A percentile compares a stretch with the other conserved stretches of the same genome.
These are phyloP conservation scores for Beauveria sp. DNA, from an alignment of 2,329 filamentous ascomycete species.

Conservation along the genomic window DNA sequence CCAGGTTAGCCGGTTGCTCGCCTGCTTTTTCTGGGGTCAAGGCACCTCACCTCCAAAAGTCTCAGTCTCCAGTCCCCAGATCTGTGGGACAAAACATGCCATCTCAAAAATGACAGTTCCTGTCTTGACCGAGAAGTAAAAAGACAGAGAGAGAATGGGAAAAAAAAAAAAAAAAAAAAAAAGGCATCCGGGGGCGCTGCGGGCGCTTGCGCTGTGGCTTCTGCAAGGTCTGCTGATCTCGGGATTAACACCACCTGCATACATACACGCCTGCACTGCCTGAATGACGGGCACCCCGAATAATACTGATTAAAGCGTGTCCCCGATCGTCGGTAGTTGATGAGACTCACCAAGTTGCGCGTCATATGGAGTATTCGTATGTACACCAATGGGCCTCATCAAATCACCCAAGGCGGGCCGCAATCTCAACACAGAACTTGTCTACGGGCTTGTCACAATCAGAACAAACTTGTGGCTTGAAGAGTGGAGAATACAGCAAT, in stretches of 20 bases:
- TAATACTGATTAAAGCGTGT: neutral
- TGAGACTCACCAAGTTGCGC: neutral
- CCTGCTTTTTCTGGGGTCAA: neutral
- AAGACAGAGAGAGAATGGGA: neutral
- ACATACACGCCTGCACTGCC: neutral
- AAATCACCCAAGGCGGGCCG: conserved; percentile 5
- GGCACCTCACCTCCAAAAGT: neutral
- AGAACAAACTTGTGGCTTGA: conserved; percentile 8
- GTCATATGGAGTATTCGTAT: neutral
- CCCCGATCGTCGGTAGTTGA: conserved; percentile 8
- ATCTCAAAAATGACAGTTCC: neutral
- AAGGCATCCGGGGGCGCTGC: neutral
- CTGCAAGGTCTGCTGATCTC: conserved; percentile 11
- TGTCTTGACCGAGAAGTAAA: neutral
- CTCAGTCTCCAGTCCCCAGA: neutral
- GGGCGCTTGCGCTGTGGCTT: conserved; percentile 7
- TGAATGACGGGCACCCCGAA: neutral
- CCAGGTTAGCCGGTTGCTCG: neutral
- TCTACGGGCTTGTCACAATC: conserved; percentile 1
- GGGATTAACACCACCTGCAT: conserved; percentile 11
- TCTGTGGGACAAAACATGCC: conserved; percentile 6
- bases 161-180: neutral
- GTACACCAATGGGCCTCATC: neutral
- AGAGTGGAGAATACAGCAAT: conserved; percentile 6
- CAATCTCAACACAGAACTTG: conserved; percentile 4